These are phyloP conservation scores for Thyridium curvatum DNA, from an alignment of 2,329 filamentous ascomycete genomes.

Conservation along the genomic window DNA sequence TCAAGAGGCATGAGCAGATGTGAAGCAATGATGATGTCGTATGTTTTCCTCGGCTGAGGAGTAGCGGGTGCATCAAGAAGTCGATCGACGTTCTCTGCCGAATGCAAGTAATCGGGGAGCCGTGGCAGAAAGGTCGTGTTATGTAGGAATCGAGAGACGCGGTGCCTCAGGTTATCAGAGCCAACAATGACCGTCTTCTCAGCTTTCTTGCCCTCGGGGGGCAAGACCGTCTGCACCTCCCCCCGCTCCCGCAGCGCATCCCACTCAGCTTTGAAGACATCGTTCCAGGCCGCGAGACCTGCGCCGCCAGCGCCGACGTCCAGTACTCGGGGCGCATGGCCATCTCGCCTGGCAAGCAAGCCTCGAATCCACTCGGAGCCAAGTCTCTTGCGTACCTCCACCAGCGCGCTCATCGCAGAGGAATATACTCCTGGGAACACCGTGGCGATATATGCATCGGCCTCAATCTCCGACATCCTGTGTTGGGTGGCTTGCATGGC, in stretches of 20 bases:
- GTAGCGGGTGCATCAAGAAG: conserved; percentile 51
- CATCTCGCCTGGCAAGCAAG: conserved; percentile 51
- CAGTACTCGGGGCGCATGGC: conserved; percentile 55
- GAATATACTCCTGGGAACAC: conserved; percentile 68
- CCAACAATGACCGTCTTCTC: conserved; percentile 78
- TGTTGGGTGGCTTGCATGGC: conserved; percentile 56
- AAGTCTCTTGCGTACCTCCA: conserved; percentile 68
- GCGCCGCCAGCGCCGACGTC: conserved; percentile 72
- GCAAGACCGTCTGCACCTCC: conserved; percentile 32
- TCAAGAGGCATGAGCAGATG: conserved; percentile 73
- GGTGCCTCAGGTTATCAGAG: conserved; percentile 66
- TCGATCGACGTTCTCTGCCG: conserved; percentile 49
- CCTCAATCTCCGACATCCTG: conserved; percentile 69
- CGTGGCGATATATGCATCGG: conserved; percentile 64
- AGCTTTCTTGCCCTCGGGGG: conserved; percentile 63
- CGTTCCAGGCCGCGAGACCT: conserved; percentile 68
- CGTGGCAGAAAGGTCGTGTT: conserved; percentile 90
- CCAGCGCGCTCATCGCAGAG: conserved; percentile 58
- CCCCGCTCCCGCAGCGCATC: conserved; percentile 54
- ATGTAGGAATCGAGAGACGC: conserved; percentile 70
- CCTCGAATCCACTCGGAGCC: conserved; percentile 65
- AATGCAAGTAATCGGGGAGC: conserved; percentile 78
- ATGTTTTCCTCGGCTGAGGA: conserved; percentile 64
- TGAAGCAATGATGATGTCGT: conserved; percentile 84
- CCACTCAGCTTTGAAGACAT: conserved; percentile 78